Base-by-base conservation (phyloP, 2,329 filamentous ascomycete species). In the Paecilomyces dactylethromorphus region DNA sequence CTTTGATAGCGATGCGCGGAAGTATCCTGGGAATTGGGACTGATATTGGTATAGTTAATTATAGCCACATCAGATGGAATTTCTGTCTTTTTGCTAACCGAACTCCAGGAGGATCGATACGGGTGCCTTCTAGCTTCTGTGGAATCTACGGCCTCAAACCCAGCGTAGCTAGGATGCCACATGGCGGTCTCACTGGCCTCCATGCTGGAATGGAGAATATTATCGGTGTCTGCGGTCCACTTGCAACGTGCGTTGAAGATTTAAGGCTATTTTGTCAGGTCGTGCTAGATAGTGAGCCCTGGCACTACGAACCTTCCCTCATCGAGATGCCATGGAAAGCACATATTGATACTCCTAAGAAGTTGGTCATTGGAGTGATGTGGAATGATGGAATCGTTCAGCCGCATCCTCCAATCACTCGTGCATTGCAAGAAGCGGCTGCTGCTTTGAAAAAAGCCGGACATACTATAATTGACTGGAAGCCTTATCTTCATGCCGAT, bases 401-500 rank as follows among this genome's bases (percentile, higher is more conserved):
- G 3, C 86, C 86, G 0, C 87, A 87, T 45, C 85, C 86, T 3
- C 86, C 86, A 0, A 79, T 89, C 3, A 69, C 77, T 0, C 78
- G 85, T 3, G 86, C 84, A 29, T 21, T 52, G 15, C 21, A 29
- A 22, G 50, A 52, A 13, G 15, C 50, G 1, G 22, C 24, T 1
- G 7, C 11, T 24, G 10, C 10, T 6, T 29, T 52, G 11, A 21
- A 21, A 12, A 18, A 29, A 5, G 50, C 50, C 10, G 50, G 50
- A 11, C 50, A 52, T n/a, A 29, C 50, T 2, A 29, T 52, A 13
- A 52, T 52, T 21, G 50, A 52, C 1, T 52, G 50, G 50, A 29
- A 52, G 13, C 21, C 50, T 24, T 3, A 13, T 6, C 21, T 22
- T 24, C 50, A 52, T 29, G 11, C 11, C 13, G 21, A 24, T 7